Evolutionary conservation across 108 stramenopile genomes (phyloP), one percentile per base, ranked within the genome.

Genomic region (Aurantiochytrium sp.): DNA sequence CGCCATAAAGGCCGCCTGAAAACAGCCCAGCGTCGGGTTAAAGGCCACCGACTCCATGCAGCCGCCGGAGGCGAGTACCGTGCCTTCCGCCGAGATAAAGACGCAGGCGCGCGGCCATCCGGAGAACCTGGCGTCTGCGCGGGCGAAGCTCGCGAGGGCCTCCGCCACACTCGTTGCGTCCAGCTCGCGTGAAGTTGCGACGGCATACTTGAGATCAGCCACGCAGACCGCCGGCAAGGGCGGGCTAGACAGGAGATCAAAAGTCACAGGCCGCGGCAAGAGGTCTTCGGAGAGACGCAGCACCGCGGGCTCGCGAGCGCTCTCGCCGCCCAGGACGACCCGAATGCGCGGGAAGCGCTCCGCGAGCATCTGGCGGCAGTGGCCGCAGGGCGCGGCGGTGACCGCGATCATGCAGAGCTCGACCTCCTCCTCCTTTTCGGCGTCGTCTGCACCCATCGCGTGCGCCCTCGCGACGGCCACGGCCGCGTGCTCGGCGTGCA

Each of bases 281-380:
- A 81, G 39, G 73, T 81, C 73, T 17, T 81, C 45, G 10, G 6
- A 6, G 6, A 81, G 73, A 1, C 59, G 36, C 45, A 41, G 2
- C 6, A 81, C 45, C 8, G 39, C 19, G 50, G 42, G 73, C 21
- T 48, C 39, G 12, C 8, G 10, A n/a, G 73, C 39, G 4, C 39
- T 24, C 15, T 24, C 42, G 21, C n/a, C 42, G n/a, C 30, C 45
- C 39, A 81, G n/a, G 8, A 81, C 45, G 2, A 41, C 24, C 32
- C 12, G n/a, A 42, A 48, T 41, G 1, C 24, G 42, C 39, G 73
- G 42, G 3, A 81, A 81, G 24, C 39, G n/a, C 73, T 81, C 73
- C n/a, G 45, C 45, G 10, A 81, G 73, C 73, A 81, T 81, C 32
- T 81, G 73, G 21, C 73, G 73, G 45, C 73, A 81, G 39, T 81